Base-by-base conservation (phyloP, 1,139 yeast species). In the Yamadazyma jaroonii region DNA sequence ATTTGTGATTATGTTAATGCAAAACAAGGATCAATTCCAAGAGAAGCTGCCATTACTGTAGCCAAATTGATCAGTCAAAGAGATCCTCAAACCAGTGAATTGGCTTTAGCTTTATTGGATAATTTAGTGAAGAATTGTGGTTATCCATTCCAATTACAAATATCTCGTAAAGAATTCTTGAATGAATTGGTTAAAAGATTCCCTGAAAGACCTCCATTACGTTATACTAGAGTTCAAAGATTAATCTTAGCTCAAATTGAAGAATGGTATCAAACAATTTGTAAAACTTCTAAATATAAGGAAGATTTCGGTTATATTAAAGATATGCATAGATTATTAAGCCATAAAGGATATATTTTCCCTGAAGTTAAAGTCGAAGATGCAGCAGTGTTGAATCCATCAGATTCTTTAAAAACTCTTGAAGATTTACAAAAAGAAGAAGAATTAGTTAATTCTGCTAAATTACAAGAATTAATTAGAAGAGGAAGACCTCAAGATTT, bases 51-150 rank as follows among this genome's bases (percentile, higher is more conserved):
- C 4, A 75, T 82, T 47, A 84, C 92, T n/a, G 83, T 90, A 43
- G 97, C 84, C 36, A 84, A 83, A 55, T 72, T 88, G 46, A 79
- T 92, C 57, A 85, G 89, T 60, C 84, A 84, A 49, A 74, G 87
- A 50, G 94, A 86, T 49, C 81, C 94, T 0, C 95, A 86, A 54
- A 85, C 90, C 21, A 65, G 79, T 11, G 82, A 77, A 54, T 64
- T 77, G 59, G 82, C 82, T 3, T 57, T 61, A 64, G 50, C 73
- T 4, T 57, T 84, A 38, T 76, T 92, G 49, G 99, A 92, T 57
- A 89, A 88, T 43, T 72, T 94, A 52, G 98, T 92, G 38, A 92
- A 92, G 65, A 92, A 92, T 63, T 92, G 99, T 67, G 98, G 98
- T 3, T 94, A 90, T 60, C 97, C 98, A 4, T 81, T 92, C 66